Evolutionary conservation across 164 flowering plant species (phyloP), one percentile per base, ranked within the genome.

Genomic region (Umbilicus rupestris): DNA sequence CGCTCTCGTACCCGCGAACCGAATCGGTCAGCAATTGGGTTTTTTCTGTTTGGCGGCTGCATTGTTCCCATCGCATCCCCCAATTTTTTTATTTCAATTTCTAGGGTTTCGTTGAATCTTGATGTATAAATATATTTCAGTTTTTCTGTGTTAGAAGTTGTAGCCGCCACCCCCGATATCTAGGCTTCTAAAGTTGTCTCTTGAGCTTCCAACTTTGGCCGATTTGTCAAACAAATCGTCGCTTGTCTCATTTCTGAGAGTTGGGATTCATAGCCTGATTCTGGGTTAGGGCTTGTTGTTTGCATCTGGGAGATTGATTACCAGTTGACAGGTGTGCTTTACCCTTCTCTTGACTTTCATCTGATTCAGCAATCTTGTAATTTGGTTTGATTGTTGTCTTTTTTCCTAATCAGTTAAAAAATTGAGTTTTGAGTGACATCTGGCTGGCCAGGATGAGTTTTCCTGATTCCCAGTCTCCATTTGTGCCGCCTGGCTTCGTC

Each of bases 381-480:
- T 22, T 12, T 22, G 22, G 5, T 17, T 52, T 3, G 14, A 9
- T 22, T 19, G 17, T 6, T 49, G 7, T 49, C 8, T 19, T 49
- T 49, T 14, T 19, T 20, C n/a, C n/a, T 12, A 45, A 14, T 42
- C 3, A 45, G 3, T 45, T 45, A 4, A 50, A 20, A 7, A 20
- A 4, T 50, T 20, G 29, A 20, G 28, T 50, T 22, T 46, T 20
- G 11, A 7, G 29, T 50, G 20, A 29, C 6, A 50, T 50, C 57
- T 20, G 7, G 22, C 22, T 50, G 57, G 37, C 11, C 26, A 52
- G 28, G 58, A 52, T 82, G 90, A 81, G 73, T 75, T 77, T 71
- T 68, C 62, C 79, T 39, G 82, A 76, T 37, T 66, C 71, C 22
- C 70, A 59, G 19, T 24, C 71, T 20, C 69, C 72, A 3, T 68